Percentiles rank a stretch among this genome's conserved stretches.
Conservation (phyloP, 257 asterid genomes). For the Nicotiana undulata region DNA sequence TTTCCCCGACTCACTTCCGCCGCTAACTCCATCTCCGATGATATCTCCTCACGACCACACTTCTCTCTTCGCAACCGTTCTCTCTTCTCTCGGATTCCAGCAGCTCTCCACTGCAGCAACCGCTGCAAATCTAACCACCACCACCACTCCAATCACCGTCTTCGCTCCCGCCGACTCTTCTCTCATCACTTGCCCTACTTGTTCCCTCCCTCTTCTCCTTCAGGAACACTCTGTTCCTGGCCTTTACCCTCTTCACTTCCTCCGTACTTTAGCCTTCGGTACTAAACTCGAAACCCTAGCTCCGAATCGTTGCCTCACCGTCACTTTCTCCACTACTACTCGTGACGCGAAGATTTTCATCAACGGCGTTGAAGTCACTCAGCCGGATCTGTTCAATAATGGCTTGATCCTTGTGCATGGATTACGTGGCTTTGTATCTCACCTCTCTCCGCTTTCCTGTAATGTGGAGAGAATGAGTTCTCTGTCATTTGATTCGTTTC, state of each 20-base stretch:
- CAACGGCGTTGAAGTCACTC: slow-evolving; percentile 54
- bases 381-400: slow-evolving; percentile 60
- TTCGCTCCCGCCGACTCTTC: slow-evolving; percentile 82
- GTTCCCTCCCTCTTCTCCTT: slow-evolving; percentile 56
- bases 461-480: slow-evolving; percentile 56
- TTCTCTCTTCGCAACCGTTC: slow-evolving; percentile 52
- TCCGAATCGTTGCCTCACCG: slow-evolving; percentile 59
- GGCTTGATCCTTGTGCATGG: slow-evolving; percentile 62
- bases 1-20: slow-evolving; percentile 26
- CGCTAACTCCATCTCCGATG: slow-evolving; percentile 17
- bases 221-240: slow-evolving; percentile 83
- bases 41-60: slow-evolving; percentile 34
- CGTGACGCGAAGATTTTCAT: slow-evolving; percentile 33
- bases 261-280: slow-evolving; percentile 60
- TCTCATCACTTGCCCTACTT: slow-evolving; percentile 64
- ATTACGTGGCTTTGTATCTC: slow-evolving; percentile 51
- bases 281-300: slow-evolving; percentile 74
- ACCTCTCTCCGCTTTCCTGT: slow-evolving; percentile 68
- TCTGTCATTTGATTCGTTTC: slow-evolving; percentile 22
- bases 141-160: slow-evolving; percentile 56
- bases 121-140: slow-evolving; percentile 49
- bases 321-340: slow-evolving; percentile 30
- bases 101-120: slow-evolving; percentile 58
- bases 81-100: slow-evolving; percentile 71
- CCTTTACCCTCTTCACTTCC: slow-evolving; percentile 51